Evolutionary conservation across 164 flowering plant species (phyloP).

Genomic region (Buxus sempervirens): DNA sequence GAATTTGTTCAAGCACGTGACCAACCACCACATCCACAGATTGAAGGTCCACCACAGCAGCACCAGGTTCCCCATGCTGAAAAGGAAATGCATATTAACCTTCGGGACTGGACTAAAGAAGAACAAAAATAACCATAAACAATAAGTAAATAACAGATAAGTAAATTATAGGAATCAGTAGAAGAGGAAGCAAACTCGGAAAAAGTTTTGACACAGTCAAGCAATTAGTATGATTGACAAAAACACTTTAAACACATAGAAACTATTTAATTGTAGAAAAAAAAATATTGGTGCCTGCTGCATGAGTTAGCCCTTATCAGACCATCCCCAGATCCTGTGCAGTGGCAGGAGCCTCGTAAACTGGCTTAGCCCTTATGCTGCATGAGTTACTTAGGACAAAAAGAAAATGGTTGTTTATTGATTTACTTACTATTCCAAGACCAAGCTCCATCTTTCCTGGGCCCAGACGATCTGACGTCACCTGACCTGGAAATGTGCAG

Average conservation of each 20-base stretch:
- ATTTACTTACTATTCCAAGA: constrained; percentile 85
- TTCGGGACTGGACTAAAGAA: background rate
- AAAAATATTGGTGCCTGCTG: background rate
- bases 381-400: background rate
- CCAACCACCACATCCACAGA: constrained; percentile 82
- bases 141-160: background rate
- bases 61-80: constrained; percentile 99
- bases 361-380: too few species aligned
- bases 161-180: background rate
- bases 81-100: constrained; percentile 14
- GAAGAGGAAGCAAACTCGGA: background rate
- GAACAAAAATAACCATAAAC: background rate
- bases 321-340: too few species aligned
- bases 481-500: constrained; percentile 87
- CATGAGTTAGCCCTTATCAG: too few species aligned
- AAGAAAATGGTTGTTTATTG: background rate
- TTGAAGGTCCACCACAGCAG: constrained; percentile 77
- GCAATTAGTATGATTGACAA: background rate
- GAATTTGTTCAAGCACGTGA: constrained; percentile 78
- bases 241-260: background rate
- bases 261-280: background rate
- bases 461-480: constrained; percentile 79
- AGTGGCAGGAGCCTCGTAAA: too few species aligned
- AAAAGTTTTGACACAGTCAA: background rate
- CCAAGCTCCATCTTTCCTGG: constrained; percentile 98